Evolutionary conservation across 176 grass and related monocot genomes (phyloP), one percentile per base, ranked within the genome.

Genomic region (Oropetium thomaeum): DNA sequence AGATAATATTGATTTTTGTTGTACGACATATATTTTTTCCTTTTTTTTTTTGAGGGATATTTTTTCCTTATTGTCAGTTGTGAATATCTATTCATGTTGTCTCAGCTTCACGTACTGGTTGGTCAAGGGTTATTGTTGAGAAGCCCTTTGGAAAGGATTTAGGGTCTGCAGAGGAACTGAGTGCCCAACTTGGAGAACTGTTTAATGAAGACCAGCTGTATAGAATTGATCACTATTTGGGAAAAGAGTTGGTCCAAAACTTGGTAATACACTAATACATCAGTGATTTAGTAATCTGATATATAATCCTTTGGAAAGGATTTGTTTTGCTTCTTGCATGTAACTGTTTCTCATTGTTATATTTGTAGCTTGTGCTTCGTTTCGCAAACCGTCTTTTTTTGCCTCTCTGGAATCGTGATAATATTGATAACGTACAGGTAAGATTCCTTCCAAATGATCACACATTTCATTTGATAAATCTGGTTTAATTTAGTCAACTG

Each of bases 141-240:
- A 96, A 96, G 79, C 93, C 93, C 34, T 96, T 96, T 67, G 93
- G 93, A 61, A 96, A 90, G 66, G 93, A 96, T 79, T 86, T 96
- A 68, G 65, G 82, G 39, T 86, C 93, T 74, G 84, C 89, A 78
- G 87, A 96, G 75, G 70, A 96, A 85, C 80, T 96, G 40, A 96
- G 93, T 78, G 39, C 67, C 73, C 79, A 96, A 61, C 84, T 96
- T 71, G 93, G 89, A 40, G 35, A 92, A 68, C 62, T 96, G 12
- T 96, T 96, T 83, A 34, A 86, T 54, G 93, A 96, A 89, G 55
- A 84, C 15, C 90, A 96, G 60, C 59, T 96, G 20, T 96, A 96
- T 42, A 89, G 89, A 88, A 96, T 96, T 49, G 93, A 96, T 33
- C 93, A 96, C 60, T 96, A 96, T 76, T 83, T 96, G 66, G 93